These are phyloP conservation scores for Claviceps purpurea DNA, from an alignment of 2,329 filamentous ascomycete species.

Conservation along the genomic window DNA sequence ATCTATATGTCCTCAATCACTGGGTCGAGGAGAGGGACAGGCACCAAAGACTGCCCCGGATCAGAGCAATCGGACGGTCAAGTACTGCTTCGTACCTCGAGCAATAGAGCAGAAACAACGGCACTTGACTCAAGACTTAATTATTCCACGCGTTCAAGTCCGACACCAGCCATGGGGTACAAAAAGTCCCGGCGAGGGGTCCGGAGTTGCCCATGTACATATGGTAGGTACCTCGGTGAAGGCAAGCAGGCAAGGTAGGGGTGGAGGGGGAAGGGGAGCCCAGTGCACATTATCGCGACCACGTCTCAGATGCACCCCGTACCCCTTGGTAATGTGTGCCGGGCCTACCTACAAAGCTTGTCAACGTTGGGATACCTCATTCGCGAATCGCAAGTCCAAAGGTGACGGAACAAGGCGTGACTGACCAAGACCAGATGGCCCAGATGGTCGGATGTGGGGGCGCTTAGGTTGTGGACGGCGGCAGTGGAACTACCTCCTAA, in stretches of 20 bases:
- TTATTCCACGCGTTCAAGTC: background rate
- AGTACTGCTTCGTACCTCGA: background rate
- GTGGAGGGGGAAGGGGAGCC: background rate
- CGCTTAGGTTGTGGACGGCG: background rate
- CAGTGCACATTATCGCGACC: background rate
- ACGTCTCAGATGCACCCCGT: slow-evolving; percentile 1
- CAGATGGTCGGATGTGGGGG: slow-evolving; percentile 3
- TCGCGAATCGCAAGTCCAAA: background rate
- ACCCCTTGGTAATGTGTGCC: background rate
- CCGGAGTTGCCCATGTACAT: background rate
- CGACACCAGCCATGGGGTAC: background rate
- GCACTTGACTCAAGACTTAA: background rate
- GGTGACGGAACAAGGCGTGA: background rate
- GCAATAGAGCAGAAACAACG: background rate
- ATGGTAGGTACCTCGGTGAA: background rate
- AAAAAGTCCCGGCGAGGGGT: slow-evolving; percentile 2
- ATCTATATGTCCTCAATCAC: background rate
- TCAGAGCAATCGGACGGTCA: background rate
- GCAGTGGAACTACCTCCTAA: background rate
- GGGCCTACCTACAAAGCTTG: background rate
- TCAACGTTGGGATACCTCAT: background rate
- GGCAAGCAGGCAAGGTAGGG: background rate
- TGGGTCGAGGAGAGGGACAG: background rate
- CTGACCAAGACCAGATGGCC: slow-evolving; percentile 1
- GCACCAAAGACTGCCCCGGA: background rate